These are phyloP conservation scores for Colletotrichum phormii DNA, from an alignment of 2,329 filamentous ascomycete species.

Conservation along the genomic window DNA sequence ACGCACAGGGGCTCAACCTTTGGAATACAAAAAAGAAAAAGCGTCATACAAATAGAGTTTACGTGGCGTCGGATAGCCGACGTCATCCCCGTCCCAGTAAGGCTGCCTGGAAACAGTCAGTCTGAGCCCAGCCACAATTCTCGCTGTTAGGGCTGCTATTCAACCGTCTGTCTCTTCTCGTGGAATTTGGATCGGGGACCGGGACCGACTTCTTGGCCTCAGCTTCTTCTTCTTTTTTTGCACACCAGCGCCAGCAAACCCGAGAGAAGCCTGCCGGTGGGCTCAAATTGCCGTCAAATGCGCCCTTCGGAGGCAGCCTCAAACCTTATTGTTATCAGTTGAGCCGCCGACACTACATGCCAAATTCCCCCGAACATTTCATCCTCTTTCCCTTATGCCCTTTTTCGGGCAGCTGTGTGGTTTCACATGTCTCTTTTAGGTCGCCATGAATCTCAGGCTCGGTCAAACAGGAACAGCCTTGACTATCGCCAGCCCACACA, in stretches of 20 bases:
- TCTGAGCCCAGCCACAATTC: conserved; percentile 22
- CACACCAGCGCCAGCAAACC: not conserved
- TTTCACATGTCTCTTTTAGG: conserved; percentile 28
- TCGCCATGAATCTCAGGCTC: not conserved
- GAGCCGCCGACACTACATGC: conserved; percentile 14
- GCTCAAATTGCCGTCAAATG: conserved; percentile 16
- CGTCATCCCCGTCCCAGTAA: conserved; percentile 20
- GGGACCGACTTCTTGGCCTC: not conserved
- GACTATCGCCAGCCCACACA: not conserved
- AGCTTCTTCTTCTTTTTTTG: not conserved
- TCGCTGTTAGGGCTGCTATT: conserved; percentile 15
- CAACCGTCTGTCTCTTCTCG: not conserved
- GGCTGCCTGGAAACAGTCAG: conserved; percentile 24
- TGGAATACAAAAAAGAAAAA: not conserved
- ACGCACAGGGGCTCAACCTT: not conserved
- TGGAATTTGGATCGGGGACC: not conserved
- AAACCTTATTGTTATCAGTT: conserved; percentile 9
- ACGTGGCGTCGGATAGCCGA: conserved; percentile 26
- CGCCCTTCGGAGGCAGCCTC: conserved; percentile 8
- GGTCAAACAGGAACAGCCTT: conserved; percentile 1
- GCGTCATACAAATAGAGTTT: conserved; percentile 34
- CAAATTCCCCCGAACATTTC: not conserved
- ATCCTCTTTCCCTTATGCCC: not conserved
- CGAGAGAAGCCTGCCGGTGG: not conserved
- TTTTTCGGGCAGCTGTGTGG: conserved; percentile 4